Percentiles rank a stretch among this genome's conserved stretches.
phyloP scores from a whole-genome alignment of 2,329 filamentous ascomycete species.

The Fusarium decemcellulare region DNA sequence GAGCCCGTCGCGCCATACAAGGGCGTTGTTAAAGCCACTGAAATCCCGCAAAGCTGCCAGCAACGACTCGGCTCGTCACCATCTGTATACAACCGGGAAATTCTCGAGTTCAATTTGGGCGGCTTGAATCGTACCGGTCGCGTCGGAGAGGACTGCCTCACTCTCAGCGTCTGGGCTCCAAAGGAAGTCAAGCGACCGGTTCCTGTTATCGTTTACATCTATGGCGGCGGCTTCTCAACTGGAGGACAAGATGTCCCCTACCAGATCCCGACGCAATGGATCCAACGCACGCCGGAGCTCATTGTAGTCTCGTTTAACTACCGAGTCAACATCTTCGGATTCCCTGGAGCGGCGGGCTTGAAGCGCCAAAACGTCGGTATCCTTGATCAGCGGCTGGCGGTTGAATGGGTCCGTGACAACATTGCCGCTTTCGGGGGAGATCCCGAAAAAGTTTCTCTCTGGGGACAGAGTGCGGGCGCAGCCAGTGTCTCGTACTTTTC shows the following conservation, averaged over 20 bases:
- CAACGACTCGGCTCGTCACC: background rate
- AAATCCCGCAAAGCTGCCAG: background rate
- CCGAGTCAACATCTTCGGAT: background rate
- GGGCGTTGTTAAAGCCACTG: background rate
- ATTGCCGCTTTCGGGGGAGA: background rate
- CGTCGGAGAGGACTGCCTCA: background rate
- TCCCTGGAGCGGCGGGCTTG: background rate
- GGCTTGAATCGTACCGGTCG: background rate
- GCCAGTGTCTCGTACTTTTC: background rate
- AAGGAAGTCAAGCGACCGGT: background rate
- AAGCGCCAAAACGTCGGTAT: background rate
- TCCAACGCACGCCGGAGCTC: background rate
- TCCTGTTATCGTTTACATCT: background rate
- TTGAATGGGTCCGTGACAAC: background rate
- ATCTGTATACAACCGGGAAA: background rate
- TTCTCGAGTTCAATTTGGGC: background rate
- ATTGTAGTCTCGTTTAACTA: background rate
- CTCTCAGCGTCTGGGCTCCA: background rate
- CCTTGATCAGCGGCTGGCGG: background rate
- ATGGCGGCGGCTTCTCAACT: background rate
- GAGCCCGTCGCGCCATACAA: background rate
- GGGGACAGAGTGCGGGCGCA: background rate
- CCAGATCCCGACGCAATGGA: background rate
- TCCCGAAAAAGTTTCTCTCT: background rate
- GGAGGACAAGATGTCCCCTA: background rate